A percentile compares a stretch with the other conserved stretches of the same genome.
Conservation (phyloP, 2,329 filamentous ascomycete genomes). For the Zymoseptoria passerinii region DNA sequence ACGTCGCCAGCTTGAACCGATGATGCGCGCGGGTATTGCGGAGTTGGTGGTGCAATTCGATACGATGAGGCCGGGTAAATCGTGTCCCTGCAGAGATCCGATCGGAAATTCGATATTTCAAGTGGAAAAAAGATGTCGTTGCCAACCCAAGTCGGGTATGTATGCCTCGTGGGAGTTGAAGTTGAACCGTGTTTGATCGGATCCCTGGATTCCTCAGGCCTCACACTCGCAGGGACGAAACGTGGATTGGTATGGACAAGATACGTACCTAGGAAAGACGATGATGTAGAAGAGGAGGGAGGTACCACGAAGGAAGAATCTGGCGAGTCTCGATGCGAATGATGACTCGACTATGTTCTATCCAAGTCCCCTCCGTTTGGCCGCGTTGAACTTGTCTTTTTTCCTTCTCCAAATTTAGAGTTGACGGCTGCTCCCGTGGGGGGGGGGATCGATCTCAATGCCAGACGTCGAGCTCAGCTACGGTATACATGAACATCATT, state of each 20-base stretch:
- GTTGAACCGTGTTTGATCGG: too few relatives aligned
- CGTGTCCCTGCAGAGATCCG: slow-evolving; percentile 3
- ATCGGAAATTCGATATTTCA: too few relatives aligned
- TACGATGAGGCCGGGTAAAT: slow-evolving; percentile 1
- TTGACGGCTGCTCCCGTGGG: background rate
- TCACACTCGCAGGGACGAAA: too few relatives aligned
- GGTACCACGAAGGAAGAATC: background rate
- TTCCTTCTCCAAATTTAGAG: background rate
- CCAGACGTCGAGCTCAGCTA: background rate
- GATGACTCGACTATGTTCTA: background rate
- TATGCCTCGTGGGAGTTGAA: too few relatives aligned
- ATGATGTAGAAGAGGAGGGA: background rate
- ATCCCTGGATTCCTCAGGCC: too few relatives aligned
- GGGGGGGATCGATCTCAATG: background rate
- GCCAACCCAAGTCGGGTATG: too few relatives aligned
- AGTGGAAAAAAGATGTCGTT: too few relatives aligned
- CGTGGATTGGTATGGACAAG: too few relatives aligned
- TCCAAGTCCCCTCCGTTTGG: background rate
- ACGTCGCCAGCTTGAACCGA: too few relatives aligned
- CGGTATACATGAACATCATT: background rate
- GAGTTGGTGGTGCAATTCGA: slow-evolving; percentile 5
- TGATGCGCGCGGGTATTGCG: background rate
- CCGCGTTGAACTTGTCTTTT: background rate
- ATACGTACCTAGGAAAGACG: too few relatives aligned
- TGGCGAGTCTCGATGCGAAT: background rate